Evolutionary conservation across 306 rosid genomes (phyloP), one percentile per base, ranked within the genome.

Genomic region (Begonia peltatifolia): DNA sequence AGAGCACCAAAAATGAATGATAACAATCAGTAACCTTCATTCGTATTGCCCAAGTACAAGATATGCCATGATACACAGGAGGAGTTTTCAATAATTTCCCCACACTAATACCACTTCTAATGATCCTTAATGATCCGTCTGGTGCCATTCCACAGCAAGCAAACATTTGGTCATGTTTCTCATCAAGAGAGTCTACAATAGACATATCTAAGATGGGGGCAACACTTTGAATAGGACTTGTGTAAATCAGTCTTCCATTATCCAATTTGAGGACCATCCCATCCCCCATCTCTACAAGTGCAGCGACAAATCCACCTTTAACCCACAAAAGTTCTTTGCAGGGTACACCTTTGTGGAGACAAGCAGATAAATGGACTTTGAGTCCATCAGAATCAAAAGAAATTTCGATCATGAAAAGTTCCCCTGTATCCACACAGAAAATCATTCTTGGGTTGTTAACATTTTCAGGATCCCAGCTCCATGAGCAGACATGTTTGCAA

Each of bases 111-210:
- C 97, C 95, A 65, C 83, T 89, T 65, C 75, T 79, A 80, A 85
- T 85, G 61, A 89, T 67, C 75, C 95, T 68, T 73, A 89, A 52
- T 55, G 97, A 89, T 56, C 97, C 95, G 64, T 85, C 94, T 6
- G 94, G 94, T 13, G 93, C 84, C 71, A 80, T 79, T 59, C 97
- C 97, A 71, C 95, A 85, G 58, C 97, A 82, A 46, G 97, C 93
- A 71, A 82, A 85, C 78, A 89, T 76, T 69, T 89, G 95, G 67
- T 78, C 95, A 52, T 80, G 90, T 62, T 80, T 84, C 70, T 89
- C 95, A 66, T 85, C 97, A 72, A 68, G 90, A 64, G 68, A 75
- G 75, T 89, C 84, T 54, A 83, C 83, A 71, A 80, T 80, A 52
- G 81, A 70, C 83, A 82, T 79, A 71, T 89, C 97, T 74, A 84